Percentiles rank a stretch among this genome's conserved stretches.
These are phyloP conservation scores for Lactarius psammicola DNA, from an alignment of 768 basidiomycete genomes.

Conservation along the genomic window DNA sequence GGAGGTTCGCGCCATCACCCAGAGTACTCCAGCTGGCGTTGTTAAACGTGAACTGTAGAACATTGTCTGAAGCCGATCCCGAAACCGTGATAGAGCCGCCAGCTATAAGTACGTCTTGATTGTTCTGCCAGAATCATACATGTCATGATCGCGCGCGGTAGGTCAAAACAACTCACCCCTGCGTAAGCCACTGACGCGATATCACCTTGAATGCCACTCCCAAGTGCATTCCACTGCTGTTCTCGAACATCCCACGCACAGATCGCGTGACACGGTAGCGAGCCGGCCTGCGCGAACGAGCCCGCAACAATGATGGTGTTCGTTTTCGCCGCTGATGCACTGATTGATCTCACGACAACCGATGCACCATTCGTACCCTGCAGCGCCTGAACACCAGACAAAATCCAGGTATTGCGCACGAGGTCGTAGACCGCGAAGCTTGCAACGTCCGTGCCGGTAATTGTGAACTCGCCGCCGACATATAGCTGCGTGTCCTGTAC, in stretches of 20 bases:
- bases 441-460: constrained; percentile 53
- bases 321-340: constrained; percentile 55
- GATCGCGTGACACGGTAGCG: constrained; percentile 68
- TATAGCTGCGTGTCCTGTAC: constrained; percentile 71
- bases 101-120: constrained; percentile 70
- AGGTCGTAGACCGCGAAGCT: constrained; percentile 85
- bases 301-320: constrained; percentile 79
- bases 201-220: constrained; percentile 78
- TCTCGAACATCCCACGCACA: constrained; percentile 67
- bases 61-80: constrained; percentile 62
- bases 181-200: constrained; percentile 76
- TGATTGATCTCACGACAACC: constrained; percentile 72
- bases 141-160: constrained; percentile 1
- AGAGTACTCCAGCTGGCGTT: constrained; percentile 75
- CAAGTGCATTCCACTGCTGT: constrained; percentile 81
- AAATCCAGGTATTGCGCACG: constrained; percentile 56
- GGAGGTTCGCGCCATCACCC: constrained; percentile 59
- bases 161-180: constrained; percentile 55
- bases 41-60: constrained; percentile 67
- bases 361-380: constrained; percentile 51
- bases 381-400: constrained; percentile 56
- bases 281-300: constrained; percentile 79
- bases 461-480: constrained; percentile 81
- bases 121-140: constrained; percentile 43
- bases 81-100: constrained; percentile 74